phyloP scores from a whole-genome alignment of 1,284 basidiomycete species.

The Rhizoctonia solani region DNA sequence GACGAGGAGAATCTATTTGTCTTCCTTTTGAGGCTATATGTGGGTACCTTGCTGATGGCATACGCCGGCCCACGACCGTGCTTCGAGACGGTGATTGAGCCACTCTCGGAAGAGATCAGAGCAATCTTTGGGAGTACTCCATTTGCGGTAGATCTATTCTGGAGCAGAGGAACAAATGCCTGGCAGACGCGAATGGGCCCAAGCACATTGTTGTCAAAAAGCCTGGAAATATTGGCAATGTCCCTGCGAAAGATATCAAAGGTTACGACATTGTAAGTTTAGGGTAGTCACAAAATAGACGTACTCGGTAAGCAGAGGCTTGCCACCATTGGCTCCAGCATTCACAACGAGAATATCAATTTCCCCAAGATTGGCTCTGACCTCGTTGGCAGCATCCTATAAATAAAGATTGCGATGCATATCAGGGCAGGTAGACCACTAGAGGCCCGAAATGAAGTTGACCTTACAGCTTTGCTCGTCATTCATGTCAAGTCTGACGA shows the following conservation, averaged over 20 bases:
- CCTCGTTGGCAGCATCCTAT: slow-evolving; percentile 15
- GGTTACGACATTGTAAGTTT: not conserved
- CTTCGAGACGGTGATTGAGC: not conserved
- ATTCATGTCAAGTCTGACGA: slow-evolving; percentile 13
- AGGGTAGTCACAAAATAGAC: not conserved
- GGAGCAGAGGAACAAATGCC: slow-evolving; percentile 1
- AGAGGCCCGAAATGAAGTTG: not conserved
- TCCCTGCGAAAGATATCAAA: not conserved
- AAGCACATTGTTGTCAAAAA: slow-evolving; percentile 9
- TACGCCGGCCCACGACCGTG: slow-evolving; percentile 1
- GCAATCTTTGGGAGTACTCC: not conserved
- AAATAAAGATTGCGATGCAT: not conserved
- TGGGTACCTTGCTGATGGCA: slow-evolving; percentile 12
- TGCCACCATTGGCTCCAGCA: not conserved
- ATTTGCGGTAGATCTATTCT: not conserved
- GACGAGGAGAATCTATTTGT: too few species aligned
- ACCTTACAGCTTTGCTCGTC: slow-evolving; percentile 17
- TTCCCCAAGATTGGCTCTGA: not conserved
- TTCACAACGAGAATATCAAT: slow-evolving; percentile 19
- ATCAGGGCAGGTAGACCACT: not conserved
- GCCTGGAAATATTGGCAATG: not conserved
- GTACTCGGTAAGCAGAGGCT: not conserved
- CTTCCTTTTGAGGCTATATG: too few species aligned
- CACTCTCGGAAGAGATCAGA: slow-evolving; percentile 1
- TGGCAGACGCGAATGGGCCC: slow-evolving; percentile 18